Evolutionary conservation across 2,329 filamentous ascomycete genomes (phyloP).

Genomic region (Pyrenophora seminiperda): DNA sequence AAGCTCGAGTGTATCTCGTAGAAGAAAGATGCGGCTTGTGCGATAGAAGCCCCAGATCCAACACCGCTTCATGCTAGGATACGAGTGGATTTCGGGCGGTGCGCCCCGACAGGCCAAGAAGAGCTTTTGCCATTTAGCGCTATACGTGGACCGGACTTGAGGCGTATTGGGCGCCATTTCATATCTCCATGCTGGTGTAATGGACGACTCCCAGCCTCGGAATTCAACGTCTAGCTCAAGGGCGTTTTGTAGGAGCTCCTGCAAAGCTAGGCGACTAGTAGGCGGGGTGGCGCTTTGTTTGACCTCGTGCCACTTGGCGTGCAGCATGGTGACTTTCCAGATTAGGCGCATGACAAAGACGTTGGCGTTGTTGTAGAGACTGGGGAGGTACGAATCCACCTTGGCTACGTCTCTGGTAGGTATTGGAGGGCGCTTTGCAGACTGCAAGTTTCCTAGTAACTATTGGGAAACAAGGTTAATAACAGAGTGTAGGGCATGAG

Average conservation of each 20-base stretch:
- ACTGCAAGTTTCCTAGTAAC: conserved; percentile 35
- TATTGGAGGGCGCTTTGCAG: conserved; percentile 30
- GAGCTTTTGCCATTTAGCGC: conserved; percentile 32
- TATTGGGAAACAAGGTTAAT: conserved; percentile 24
- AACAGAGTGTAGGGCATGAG: neutral
- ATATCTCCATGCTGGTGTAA: conserved; percentile 29
- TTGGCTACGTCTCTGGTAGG: conserved; percentile 26
- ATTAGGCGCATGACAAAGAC: conserved; percentile 33
- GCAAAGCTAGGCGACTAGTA: conserved; percentile 23
- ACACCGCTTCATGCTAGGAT: conserved; percentile 27
- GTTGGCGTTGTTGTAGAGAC: conserved; percentile 28
- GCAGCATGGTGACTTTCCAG: conserved; percentile 30
- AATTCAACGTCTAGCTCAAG: conserved; percentile 35
- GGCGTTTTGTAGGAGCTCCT: conserved; percentile 27
- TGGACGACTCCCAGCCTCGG: conserved; percentile 32
- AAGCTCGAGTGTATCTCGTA: conserved; percentile 38
- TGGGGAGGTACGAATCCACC: conserved; percentile 19
- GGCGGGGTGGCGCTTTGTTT: conserved; percentile 28
- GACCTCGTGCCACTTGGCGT: conserved; percentile 36
- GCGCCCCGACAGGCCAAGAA: conserved; percentile 30
- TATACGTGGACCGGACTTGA: conserved; percentile 24
- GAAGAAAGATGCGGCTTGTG: conserved; percentile 34
- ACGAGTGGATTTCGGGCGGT: conserved; percentile 35
- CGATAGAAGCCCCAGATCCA: conserved; percentile 41
- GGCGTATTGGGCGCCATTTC: conserved; percentile 30